These are phyloP conservation scores for Umbelopsis sp. DNA, from an alignment of 371 early-diverging fungal genomes.

Conservation along the genomic window DNA sequence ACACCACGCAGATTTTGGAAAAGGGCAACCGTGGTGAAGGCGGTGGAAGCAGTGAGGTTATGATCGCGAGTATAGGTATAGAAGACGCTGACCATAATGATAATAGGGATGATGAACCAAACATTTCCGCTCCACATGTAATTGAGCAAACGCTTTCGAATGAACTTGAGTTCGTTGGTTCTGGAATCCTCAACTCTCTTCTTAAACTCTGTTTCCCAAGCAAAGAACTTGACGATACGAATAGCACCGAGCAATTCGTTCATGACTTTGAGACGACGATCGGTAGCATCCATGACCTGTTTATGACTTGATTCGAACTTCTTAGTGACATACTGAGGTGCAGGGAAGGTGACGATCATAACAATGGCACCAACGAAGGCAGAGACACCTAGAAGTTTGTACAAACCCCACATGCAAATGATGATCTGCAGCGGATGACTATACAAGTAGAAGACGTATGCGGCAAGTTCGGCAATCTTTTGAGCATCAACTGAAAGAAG, in stretches of 20 bases:
- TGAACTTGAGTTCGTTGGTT: conserved; percentile 52
- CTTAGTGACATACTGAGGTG: conserved; percentile 55
- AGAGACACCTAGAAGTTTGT: conserved; percentile 63
- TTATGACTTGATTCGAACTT: conserved; percentile 54
- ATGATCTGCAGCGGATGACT: conserved; percentile 61
- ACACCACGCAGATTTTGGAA: conserved; percentile 69
- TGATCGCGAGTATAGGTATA: conserved; percentile 55
- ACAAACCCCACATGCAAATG: conserved; percentile 64
- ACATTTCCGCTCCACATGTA: conserved; percentile 48
- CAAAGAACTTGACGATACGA: conserved; percentile 81
- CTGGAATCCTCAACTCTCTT: conserved; percentile 54
- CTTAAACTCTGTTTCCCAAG: conserved; percentile 76
- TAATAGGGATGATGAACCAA: conserved; percentile 56
- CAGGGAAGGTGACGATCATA: conserved; percentile 63
- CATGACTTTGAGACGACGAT: conserved; percentile 66
- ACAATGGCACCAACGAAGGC: conserved; percentile 67
- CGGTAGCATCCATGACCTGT: conserved; percentile 61
- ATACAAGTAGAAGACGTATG: conserved; percentile 62
- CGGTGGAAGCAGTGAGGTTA: conserved; percentile 60
- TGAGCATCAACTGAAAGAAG: conserved; percentile 62
- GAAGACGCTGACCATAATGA: conserved; percentile 61
- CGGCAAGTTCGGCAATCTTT: conserved; percentile 54
- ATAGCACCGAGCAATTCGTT: conserved; percentile 76
- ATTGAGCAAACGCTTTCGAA: conserved; percentile 43
- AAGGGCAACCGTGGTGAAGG: conserved; percentile 67